Evolutionary conservation across 75 land plant genomes (phyloP).

Genomic region (Picea sitchensis): DNA sequence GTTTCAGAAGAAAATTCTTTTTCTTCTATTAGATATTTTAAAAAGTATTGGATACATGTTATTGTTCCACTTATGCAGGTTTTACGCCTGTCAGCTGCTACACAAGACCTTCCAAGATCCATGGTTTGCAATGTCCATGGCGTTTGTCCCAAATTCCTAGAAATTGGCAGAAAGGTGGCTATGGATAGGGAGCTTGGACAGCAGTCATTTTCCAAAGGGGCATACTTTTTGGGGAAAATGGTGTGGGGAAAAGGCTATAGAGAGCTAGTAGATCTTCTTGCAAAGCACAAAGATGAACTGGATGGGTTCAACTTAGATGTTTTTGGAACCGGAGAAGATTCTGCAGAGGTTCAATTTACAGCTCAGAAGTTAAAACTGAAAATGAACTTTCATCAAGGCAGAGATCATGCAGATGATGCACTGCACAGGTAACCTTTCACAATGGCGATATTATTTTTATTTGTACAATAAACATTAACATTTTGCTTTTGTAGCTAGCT

Average conservation of each 20-base stretch:
- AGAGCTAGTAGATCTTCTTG: conserved; percentile 85
- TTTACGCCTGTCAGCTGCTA: conserved; percentile 90
- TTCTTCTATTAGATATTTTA: not conserved
- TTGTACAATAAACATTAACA: not conserved
- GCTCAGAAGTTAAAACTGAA: conserved; percentile 66
- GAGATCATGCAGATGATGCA: conserved; percentile 96
- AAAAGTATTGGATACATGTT: not conserved
- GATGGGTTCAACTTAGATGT: conserved; percentile 82
- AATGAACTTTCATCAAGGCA: conserved; percentile 79
- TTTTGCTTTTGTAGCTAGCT: not conserved
- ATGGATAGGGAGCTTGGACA: conserved; percentile 48
- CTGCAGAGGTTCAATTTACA: conserved; percentile 67
- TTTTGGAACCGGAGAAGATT: conserved; percentile 91
- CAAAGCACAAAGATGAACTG: conserved; percentile 68
- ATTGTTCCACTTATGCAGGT: conserved; percentile 40
- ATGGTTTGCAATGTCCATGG: conserved; percentile 96
- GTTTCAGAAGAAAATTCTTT: not conserved
- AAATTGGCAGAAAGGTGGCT: conserved; percentile 76
- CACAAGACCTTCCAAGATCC: conserved; percentile 88
- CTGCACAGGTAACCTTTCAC: conserved; percentile 73
- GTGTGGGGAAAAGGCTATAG: conserved; percentile 98
- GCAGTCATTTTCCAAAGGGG: conserved; percentile 78
- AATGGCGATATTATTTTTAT: not conserved
- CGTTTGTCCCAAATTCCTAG: conserved; percentile 87
- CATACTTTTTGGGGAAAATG: conserved; percentile 97